Conservation (phyloP, 768 basidiomycete genomes). For the Symmetrospora coprosmae region DNA sequence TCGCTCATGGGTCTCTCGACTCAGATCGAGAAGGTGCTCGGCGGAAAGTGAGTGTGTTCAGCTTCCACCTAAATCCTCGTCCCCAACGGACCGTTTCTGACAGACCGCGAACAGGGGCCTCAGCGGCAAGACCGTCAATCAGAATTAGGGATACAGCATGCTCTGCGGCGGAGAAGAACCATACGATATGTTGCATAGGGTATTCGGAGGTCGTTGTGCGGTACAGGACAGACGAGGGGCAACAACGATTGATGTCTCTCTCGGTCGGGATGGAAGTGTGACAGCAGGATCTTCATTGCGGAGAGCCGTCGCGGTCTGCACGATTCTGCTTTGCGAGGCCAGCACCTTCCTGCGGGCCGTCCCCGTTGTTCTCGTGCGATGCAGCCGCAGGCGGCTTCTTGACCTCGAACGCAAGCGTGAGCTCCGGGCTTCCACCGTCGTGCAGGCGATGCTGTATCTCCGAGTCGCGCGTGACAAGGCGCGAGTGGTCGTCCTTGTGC, state of each 20-base stretch:
- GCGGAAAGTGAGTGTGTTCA: constrained; percentile 10
- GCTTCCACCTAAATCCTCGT: not conserved
- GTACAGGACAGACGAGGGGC: too few relatives aligned
- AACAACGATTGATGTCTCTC: not conserved
- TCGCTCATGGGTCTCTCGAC: constrained; percentile 32
- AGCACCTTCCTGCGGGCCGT: not conserved
- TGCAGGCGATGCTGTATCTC: not conserved
- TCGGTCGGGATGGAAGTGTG: not conserved
- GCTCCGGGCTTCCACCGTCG: not conserved
- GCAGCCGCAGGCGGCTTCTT: not conserved
- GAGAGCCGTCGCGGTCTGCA: not conserved
- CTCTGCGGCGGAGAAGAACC: too few relatives aligned
- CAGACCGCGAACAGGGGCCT: not conserved
- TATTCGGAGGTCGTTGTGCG: too few relatives aligned
- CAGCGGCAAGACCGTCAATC: constrained; percentile 1
- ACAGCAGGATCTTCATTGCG: not conserved
- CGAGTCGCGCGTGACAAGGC: not conserved
- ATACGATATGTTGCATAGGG: too few relatives aligned
- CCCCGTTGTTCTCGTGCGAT: too few relatives aligned
- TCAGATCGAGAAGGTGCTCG: constrained; percentile 31
- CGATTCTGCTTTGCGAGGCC: not conserved
- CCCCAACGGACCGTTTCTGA: not conserved
- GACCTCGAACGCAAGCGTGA: constrained; percentile 5
- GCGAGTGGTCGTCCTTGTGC: not conserved
- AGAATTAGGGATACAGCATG: constrained; percentile 3